Conservation (phyloP, 176 grass and related monocot species). For the Triticum aestivum region DNA sequence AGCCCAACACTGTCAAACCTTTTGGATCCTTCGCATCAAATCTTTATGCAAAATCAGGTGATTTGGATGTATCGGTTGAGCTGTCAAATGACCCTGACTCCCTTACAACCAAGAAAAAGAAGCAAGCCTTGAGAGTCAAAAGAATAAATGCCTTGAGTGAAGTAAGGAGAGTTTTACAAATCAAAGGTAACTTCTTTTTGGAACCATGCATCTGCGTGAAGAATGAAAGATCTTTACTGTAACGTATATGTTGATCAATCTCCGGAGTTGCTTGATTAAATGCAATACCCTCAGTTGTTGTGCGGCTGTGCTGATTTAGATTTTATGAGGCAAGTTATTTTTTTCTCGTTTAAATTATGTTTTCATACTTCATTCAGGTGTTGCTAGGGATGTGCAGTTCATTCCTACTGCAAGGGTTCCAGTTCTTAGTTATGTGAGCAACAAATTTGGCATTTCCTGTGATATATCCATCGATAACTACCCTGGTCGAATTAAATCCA, state of each 20-base stretch:
- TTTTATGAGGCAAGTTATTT: not conserved
- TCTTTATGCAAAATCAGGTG: conserved; percentile 86
- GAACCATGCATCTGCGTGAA: conserved; percentile 6
- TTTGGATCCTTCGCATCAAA: conserved; percentile 95
- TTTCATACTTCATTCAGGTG: conserved; percentile 52
- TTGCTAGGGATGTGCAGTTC: conserved; percentile 49
- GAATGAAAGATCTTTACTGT: conserved; percentile 13
- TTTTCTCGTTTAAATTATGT: not conserved
- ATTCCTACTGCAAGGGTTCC: conserved; percentile 84
- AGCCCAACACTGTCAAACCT: conserved; percentile 25
- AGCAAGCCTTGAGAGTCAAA: not conserved
- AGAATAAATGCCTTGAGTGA: conserved; percentile 42
- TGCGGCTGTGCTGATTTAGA: not conserved
- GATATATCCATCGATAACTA: conserved; percentile 81
- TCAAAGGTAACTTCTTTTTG: conserved; percentile 44
- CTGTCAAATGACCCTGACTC: conserved; percentile 5
- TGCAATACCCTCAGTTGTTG: not conserved
- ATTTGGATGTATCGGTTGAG: conserved; percentile 84
- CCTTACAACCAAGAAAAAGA: conserved; percentile 40
- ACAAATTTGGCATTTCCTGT: conserved; percentile 56
- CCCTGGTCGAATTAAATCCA: conserved; percentile 71
- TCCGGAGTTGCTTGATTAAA: conserved; percentile 17
- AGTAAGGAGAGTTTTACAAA: conserved; percentile 51
- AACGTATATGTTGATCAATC: not conserved
- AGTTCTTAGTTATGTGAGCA: conserved; percentile 70